phyloP scores from a whole-genome alignment of 192 early-diverging fungal genomes.

The Piromyces sp. region DNA sequence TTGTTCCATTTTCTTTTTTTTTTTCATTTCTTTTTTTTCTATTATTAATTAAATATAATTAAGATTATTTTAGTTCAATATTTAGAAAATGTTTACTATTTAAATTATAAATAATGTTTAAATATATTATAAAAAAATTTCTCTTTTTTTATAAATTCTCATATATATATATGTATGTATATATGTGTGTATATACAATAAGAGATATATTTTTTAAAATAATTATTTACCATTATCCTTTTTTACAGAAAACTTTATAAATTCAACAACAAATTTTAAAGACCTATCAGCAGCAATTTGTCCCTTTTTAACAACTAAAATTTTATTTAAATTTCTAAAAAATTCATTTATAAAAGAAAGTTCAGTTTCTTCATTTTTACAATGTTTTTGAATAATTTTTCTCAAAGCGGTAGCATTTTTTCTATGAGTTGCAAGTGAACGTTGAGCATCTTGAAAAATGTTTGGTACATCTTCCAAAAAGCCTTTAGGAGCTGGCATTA shows the following conservation, averaged over 20 bases:
- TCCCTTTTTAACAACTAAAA: slow-evolving; percentile 56
- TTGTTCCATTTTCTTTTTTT: not conserved
- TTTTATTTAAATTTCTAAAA: slow-evolving; percentile 59
- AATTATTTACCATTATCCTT: slow-evolving; percentile 15
- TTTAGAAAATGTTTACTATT: no score
- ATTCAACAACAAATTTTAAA: slow-evolving; percentile 53
- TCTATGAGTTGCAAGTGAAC: slow-evolving; percentile 41
- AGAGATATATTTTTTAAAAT: not conserved
- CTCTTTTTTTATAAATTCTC: no score
- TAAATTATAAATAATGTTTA: no score
- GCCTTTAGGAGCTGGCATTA: not conserved
- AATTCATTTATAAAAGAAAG: slow-evolving; percentile 54
- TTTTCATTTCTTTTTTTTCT: not conserved
- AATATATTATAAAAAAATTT: no score
- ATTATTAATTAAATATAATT: not conserved
- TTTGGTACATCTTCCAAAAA: slow-evolving; percentile 21
- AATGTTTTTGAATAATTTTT: slow-evolving; percentile 28
- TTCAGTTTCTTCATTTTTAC: slow-evolving; percentile 25
- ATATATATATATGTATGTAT: no score
- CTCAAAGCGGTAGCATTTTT: slow-evolving; percentile 53
- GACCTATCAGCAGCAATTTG: slow-evolving; percentile 51
- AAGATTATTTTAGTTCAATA: no score
- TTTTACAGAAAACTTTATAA: slow-evolving; percentile 51
- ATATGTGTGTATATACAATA: no score
- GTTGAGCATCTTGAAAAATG: slow-evolving; percentile 62